Percentiles rank a stretch among this genome's conserved stretches.
Evolutionary conservation across 441 rosid genomes (phyloP).

Genomic region (Adansonia rubrostipa): DNA sequence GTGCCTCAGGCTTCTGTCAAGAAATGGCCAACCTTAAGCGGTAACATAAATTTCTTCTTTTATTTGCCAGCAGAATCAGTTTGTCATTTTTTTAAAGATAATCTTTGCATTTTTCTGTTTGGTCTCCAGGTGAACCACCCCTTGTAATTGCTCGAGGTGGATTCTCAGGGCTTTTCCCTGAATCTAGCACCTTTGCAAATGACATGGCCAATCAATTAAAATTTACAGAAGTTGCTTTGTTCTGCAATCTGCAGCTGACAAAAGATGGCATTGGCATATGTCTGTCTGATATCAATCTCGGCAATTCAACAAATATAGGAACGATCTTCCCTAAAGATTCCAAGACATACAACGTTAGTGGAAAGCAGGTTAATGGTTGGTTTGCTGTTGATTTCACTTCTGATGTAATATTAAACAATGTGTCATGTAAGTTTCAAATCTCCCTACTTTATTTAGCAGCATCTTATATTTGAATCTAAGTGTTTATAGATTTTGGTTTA

Average conservation of each 20-base stretch:
- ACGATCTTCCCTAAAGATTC: conserved; percentile 43
- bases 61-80: neutral
- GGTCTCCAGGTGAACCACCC: conserved; percentile 57
- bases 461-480: neutral
- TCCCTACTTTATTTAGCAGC: neutral
- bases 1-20: neutral
- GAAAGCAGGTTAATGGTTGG: conserved; percentile 55
- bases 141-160: conserved; percentile 77
- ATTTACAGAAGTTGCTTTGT: conserved; percentile 43
- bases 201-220: conserved; percentile 42
- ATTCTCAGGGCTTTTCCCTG: conserved; percentile 80
- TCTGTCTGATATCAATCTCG: conserved; percentile 59
- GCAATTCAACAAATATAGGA: conserved; percentile 59
- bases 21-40: conserved; percentile 54
- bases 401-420: conserved; percentile 47
- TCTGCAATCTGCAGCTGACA: conserved; percentile 82
- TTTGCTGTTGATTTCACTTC: conserved; percentile 60
- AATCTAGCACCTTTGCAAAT: conserved; percentile 58
- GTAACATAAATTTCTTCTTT: conserved; percentile 30
- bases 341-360: conserved; percentile 61
- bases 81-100: neutral
- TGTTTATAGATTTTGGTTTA: neutral
- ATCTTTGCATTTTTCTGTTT: neutral
- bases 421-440: conserved; percentile 47
- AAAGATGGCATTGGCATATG: conserved; percentile 77